Evolutionary conservation across 2,329 filamentous ascomycete species (phyloP).

Genomic region (Alternaria triticina): DNA sequence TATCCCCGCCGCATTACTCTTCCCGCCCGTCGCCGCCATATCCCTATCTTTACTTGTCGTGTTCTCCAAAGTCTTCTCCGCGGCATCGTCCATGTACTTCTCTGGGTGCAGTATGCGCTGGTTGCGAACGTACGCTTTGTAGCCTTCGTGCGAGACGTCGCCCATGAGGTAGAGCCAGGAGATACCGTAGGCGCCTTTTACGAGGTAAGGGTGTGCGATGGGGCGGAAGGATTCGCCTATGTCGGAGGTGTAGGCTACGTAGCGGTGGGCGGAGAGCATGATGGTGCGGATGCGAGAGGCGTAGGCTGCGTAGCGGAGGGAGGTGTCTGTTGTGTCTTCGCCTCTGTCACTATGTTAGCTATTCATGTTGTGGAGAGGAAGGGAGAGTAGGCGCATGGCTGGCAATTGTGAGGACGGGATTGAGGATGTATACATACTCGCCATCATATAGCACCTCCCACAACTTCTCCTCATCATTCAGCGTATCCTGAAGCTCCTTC

Average conservation of each 20-base stretch:
- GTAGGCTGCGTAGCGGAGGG: constrained; percentile 91
- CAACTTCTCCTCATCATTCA: constrained; percentile 72
- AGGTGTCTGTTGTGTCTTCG: constrained; percentile 81
- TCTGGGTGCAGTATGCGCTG: constrained; percentile 75
- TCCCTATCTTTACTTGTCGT: constrained; percentile 34
- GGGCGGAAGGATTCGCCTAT: constrained; percentile 97
- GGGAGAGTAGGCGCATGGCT: not conserved
- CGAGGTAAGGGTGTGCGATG: constrained; percentile 82
- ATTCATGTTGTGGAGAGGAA: not conserved
- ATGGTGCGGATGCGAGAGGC: constrained; percentile 84
- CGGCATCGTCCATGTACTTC: constrained; percentile 39
- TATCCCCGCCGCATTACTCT: constrained; percentile 9
- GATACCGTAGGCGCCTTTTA: constrained; percentile 83
- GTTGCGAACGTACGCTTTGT: constrained; percentile 91
- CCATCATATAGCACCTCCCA: constrained; percentile 80
- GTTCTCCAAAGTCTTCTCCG: constrained; percentile 28
- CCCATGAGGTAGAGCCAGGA: constrained; percentile 93
- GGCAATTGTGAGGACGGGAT: not conserved
- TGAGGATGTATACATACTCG: constrained; percentile 63
- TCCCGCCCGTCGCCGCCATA: constrained; percentile 40
- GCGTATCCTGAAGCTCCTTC: constrained; percentile 61
- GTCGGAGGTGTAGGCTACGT: constrained; percentile 95
- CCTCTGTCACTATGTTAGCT: constrained; percentile 56
- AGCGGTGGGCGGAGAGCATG: constrained; percentile 87
- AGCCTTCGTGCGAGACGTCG: constrained; percentile 91